Percentiles rank a stretch among this genome's conserved stretches.
Conservation (phyloP, 768 basidiomycete species). For the Goffeauzyma gilvescens region DNA sequence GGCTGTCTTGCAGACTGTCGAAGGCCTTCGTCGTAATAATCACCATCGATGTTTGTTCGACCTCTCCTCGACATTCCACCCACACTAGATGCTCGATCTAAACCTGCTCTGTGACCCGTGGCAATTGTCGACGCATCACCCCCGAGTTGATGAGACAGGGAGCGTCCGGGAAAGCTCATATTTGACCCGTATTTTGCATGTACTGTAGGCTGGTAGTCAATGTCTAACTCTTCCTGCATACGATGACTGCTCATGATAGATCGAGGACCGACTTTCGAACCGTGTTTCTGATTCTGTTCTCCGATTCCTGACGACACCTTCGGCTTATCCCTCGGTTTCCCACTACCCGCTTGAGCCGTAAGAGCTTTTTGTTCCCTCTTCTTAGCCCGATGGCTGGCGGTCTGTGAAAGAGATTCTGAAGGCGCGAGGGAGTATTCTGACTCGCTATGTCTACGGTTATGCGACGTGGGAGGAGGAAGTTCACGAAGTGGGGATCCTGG, state of each 20-base stretch:
- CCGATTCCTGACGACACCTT: not conserved
- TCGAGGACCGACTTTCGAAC: too few species aligned
- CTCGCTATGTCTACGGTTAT: too few species aligned
- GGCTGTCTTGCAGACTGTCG: too few species aligned
- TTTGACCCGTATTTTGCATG: too few species aligned
- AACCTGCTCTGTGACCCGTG: not conserved
- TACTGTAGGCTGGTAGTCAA: not conserved
- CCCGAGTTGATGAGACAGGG: not conserved
- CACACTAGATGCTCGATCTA: not conserved
- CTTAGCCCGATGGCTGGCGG: not conserved
- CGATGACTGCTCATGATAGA: not conserved
- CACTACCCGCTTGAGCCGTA: not conserved
- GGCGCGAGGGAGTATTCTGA: constrained; percentile 5
- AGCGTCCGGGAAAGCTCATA: too few species aligned
- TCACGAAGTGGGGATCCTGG: too few species aligned
- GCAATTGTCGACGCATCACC: not conserved
- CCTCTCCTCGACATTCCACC: too few species aligned
- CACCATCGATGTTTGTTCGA: too few species aligned
- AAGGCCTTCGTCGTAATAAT: too few species aligned
- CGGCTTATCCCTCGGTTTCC: not conserved
- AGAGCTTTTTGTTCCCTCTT: not conserved
- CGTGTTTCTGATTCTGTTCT: too few species aligned
- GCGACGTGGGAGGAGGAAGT: too few species aligned
- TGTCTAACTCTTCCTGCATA: too few species aligned
- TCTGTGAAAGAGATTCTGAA: constrained; percentile 4